Evolutionary conservation across 169 alveolate genomes (phyloP), one percentile per base, ranked within the genome.

Genomic region (Plasmodium coatneyi): DNA sequence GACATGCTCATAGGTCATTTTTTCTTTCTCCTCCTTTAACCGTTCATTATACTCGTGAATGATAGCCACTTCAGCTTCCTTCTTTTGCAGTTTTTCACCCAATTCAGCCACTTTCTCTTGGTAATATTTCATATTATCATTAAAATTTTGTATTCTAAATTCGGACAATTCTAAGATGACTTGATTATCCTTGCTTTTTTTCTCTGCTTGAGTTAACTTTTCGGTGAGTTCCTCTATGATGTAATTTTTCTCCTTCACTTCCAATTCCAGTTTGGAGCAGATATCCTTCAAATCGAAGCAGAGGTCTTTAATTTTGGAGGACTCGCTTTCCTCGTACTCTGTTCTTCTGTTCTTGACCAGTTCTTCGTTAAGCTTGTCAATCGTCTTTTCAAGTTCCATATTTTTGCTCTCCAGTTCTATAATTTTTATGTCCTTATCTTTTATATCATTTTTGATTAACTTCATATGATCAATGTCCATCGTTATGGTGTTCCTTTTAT

Each of bases 211-310:
- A 3, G 30, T 91, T 81, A 91, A 19, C 32, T 71, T 80, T 71
- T 91, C 80, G 12, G 91, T 91, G 36, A 91, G 70, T 5, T 91
- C 95, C 36, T 91, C 95, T 80, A 91, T 91, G 19, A 91, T 71
- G 66, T 70, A 80, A 80, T 81, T 91, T 34, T 91, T 91, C 74
- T 91, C 95, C 32, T 91, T 91, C 34, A 66, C 60, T 81, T 91
- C 95, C 34, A 91, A 34, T 70, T 91, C 95, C 34, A 91, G 25
- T 41, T 81, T 91, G 10, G 91, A 80, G 82, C 95, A 91, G 32
- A 91, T 91, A 91, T 91, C 95, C 83, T 91, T 91, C 41, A 91
- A 52, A 71, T 91, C 95, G n/a, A 80, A 91, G 82, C 95, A 91
- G 36, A 91, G 66, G n/a, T 91, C 95, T 49, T 81, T 80, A 71